Percentiles rank a stretch among this genome's conserved stretches.
phyloP scores from a whole-genome alignment of 495 filamentous ascomycete genomes.

The Penicillium turbatum region DNA sequence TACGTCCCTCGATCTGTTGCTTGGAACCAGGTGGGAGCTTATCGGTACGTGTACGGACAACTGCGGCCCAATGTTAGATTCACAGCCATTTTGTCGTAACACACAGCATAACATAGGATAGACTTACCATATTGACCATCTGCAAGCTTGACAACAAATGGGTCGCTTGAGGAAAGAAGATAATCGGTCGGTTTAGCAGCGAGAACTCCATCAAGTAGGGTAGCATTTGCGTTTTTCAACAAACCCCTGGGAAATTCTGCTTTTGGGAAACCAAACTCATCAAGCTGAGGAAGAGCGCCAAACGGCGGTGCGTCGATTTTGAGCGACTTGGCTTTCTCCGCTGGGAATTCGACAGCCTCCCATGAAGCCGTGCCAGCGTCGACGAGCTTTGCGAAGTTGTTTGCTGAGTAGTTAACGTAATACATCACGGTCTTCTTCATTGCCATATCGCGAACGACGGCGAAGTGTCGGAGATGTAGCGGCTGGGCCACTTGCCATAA shows the following conservation, averaged over 20 bases:
- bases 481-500: slow-evolving; percentile 61
- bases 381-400: slow-evolving; percentile 55
- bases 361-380: slow-evolving; percentile 50
- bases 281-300: slow-evolving; percentile 38
- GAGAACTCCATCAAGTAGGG: slow-evolving; percentile 42
- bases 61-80: slow-evolving; percentile 1
- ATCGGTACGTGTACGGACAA: background rate
- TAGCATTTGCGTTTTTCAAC: slow-evolving; percentile 42
- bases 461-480: slow-evolving; percentile 56
- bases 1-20: background rate
- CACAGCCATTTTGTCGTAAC: background rate
- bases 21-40: slow-evolving; percentile 6
- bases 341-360: slow-evolving; percentile 52
- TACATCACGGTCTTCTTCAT: slow-evolving; percentile 49
- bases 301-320: slow-evolving; percentile 30
- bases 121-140: slow-evolving; percentile 35
- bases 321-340: slow-evolving; percentile 34
- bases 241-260: slow-evolving; percentile 27
- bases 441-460: slow-evolving; percentile 57
- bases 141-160: slow-evolving; percentile 18
- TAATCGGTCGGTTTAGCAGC: slow-evolving; percentile 31
- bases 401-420: slow-evolving; percentile 55
- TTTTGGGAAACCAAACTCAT: slow-evolving; percentile 52
- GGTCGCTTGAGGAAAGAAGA: slow-evolving; percentile 32
- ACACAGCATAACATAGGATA: background rate